phyloP scores from a whole-genome alignment of 208 protist genomes.

The Trypanosoma melophagium region DNA sequence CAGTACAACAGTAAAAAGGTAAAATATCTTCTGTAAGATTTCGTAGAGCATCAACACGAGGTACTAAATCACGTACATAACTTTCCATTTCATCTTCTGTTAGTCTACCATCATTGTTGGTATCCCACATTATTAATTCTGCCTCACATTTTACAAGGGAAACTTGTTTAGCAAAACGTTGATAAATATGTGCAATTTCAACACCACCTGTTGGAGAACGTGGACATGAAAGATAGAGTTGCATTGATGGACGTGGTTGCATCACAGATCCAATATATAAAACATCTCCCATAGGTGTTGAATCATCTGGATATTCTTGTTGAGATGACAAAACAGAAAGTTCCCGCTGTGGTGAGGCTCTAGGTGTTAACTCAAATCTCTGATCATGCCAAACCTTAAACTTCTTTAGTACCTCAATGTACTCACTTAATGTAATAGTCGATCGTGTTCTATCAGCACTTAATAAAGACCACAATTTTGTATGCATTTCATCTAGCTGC shows the following conservation, averaged over 20 bases:
- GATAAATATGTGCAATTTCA: constrained; percentile 60
- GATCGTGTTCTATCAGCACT: constrained; percentile 42
- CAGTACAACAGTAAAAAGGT: constrained; percentile 90
- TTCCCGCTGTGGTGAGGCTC: constrained; percentile 21
- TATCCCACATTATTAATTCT: constrained; percentile 84
- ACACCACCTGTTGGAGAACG: constrained; percentile 52
- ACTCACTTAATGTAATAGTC: constrained; percentile 56
- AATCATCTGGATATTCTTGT: constrained; percentile 32
- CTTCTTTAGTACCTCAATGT: constrained; percentile 50
- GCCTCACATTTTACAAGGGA: constrained; percentile 83
- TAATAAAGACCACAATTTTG: constrained; percentile 69
- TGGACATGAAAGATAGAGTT: constrained; percentile 71
- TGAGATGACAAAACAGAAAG: constrained; percentile 15
- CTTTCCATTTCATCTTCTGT: constrained; percentile 88
- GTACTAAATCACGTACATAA: constrained; percentile 79
- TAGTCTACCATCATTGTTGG: constrained; percentile 82
- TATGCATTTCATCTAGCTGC: constrained; percentile 71
- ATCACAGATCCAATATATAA: constrained; percentile 46
- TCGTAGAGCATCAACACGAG: constrained; percentile 70
- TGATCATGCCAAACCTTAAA: constrained; percentile 42
- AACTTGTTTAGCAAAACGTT: constrained; percentile 80
- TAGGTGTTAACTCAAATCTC: constrained; percentile 12
- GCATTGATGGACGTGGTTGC: constrained; percentile 49
- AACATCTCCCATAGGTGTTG: constrained; percentile 44
- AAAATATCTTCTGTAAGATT: constrained; percentile 54